phyloP scores from a whole-genome alignment of 2,329 filamentous ascomycete species.

The Pseudogymnoascus sp. region DNA sequence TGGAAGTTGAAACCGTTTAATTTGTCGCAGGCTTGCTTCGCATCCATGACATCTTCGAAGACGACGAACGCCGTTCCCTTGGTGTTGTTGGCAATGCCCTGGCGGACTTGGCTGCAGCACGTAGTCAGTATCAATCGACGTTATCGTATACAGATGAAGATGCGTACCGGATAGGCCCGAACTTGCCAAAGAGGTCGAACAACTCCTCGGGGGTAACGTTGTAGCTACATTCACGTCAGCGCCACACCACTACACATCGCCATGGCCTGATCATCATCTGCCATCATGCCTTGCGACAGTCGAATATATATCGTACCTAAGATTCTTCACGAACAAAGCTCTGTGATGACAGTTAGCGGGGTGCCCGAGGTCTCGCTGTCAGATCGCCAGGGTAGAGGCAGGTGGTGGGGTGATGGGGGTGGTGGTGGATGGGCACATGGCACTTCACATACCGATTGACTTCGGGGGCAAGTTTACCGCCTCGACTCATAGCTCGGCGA shows the following conservation, averaged over 20 bases:
- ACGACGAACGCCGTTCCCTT: slow-evolving; percentile 99
- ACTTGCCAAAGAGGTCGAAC: slow-evolving; percentile 98
- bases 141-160: not conserved
- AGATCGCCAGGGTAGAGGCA: not conserved
- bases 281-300: slow-evolving; percentile 42
- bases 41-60: slow-evolving; percentile 98
- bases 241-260: slow-evolving; percentile 52
- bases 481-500: slow-evolving; percentile 82
- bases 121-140: slow-evolving; percentile 21
- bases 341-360: slow-evolving; percentile 38
- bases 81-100: slow-evolving; percentile 93
- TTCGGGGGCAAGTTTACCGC: slow-evolving; percentile 96
- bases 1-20: slow-evolving; percentile 99
- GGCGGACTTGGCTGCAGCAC: slow-evolving; percentile 77
- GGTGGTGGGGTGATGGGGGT: slow-evolving; percentile 14
- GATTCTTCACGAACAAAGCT: slow-evolving; percentile 99
- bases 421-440: slow-evolving; percentile 13
- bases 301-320: slow-evolving; percentile 58
- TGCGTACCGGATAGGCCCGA: slow-evolving; percentile 82
- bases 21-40: slow-evolving; percentile 98
- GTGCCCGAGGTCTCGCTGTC: not conserved
- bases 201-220: slow-evolving; percentile 97
- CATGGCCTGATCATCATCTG: slow-evolving; percentile 48
- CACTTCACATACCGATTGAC: slow-evolving; percentile 77
- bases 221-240: slow-evolving; percentile 57